Percentiles rank a stretch among this genome's conserved stretches.
Evolutionary conservation across 2,329 filamentous ascomycete species (phyloP).

Genomic region (Hysterium pulicare): DNA sequence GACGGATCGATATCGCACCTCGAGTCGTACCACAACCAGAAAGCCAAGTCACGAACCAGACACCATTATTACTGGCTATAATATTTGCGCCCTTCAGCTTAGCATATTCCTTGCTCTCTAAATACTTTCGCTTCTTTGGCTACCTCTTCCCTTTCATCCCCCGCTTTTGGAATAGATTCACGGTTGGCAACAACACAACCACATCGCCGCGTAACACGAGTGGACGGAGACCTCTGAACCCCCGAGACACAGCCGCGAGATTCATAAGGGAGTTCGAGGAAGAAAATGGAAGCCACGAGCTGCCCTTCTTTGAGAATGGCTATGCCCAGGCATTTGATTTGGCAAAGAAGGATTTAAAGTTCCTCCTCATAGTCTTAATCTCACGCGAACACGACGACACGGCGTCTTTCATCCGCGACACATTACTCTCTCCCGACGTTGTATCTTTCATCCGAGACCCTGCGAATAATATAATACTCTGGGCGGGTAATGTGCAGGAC

Average conservation of each 20-base stretch:
- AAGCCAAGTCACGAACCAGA: conserved; percentile 61
- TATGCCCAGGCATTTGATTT: conserved; percentile 89
- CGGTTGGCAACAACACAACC: conserved; percentile 43
- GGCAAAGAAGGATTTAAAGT: conserved; percentile 88
- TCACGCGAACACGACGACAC: conserved; percentile 96
- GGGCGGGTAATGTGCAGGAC: conserved; percentile 90
- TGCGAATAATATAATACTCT: conserved; percentile 76
- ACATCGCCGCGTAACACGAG: conserved; percentile 53
- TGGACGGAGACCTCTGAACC: conserved; percentile 72
- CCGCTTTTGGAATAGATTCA: conserved; percentile 52
- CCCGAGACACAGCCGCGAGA: conserved; percentile 80
- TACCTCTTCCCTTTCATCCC: conserved; percentile 81
- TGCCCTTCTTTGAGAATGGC: conserved; percentile 82
- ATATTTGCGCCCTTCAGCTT: conserved; percentile 79
- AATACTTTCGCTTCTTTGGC: conserved; percentile 68
- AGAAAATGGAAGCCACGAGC: conserved; percentile 69
- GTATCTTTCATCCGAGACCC: conserved; percentile 70
- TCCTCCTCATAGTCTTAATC: conserved; percentile 80
- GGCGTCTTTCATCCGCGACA: conserved; percentile 74
- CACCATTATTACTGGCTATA: conserved; percentile 72
- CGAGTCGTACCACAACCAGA: conserved; percentile 76
- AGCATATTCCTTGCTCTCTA: conserved; percentile 68
- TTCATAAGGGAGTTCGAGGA: conserved; percentile 95
- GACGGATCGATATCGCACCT: conserved; percentile 66
- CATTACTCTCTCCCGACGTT: conserved; percentile 73